phyloP scores from a whole-genome alignment of 75 land plant species.

The Larix kaempferi region DNA sequence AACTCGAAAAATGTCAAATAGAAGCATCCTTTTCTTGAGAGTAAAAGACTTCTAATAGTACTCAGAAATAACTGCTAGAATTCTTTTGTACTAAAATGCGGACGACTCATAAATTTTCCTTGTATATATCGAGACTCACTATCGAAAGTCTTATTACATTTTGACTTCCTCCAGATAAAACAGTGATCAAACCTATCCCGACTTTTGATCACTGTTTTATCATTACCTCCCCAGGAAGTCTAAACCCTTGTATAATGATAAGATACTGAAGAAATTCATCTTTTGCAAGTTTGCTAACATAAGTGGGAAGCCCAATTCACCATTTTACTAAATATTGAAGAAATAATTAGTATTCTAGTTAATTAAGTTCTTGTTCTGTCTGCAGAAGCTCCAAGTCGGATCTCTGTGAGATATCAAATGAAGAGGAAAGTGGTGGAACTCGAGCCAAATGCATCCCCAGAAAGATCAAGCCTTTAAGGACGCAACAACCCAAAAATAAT shows the following conservation, averaged over 20 bases:
- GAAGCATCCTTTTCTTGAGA: too few relatives aligned
- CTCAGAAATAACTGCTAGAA: background rate
- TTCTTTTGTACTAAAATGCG: background rate
- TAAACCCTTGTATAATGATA: background rate
- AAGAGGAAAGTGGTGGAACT: conserved; percentile 16
- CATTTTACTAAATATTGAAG: background rate
- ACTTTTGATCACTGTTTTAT: too few relatives aligned
- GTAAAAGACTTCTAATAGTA: too few relatives aligned
- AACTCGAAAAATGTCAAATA: too few relatives aligned
- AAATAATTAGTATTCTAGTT: background rate
- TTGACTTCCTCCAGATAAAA: too few relatives aligned
- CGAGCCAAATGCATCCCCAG: conserved; percentile 59
- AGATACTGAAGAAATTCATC: background rate
- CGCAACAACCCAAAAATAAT: conserved; percentile 43
- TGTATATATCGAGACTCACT: background rate
- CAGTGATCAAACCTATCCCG: too few relatives aligned
- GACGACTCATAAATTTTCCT: background rate
- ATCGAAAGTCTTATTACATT: too few relatives aligned
- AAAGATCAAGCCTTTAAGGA: conserved; percentile 37
- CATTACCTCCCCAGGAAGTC: too few relatives aligned
- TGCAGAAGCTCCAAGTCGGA: conserved; percentile 35
- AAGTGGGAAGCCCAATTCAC: background rate
- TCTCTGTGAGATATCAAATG: conserved; percentile 22
- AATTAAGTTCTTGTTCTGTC: background rate
- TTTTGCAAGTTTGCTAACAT: background rate